These are phyloP conservation scores for Colletotrichum godetiae DNA, from an alignment of 2,329 filamentous ascomycete species.

Conservation along the genomic window DNA sequence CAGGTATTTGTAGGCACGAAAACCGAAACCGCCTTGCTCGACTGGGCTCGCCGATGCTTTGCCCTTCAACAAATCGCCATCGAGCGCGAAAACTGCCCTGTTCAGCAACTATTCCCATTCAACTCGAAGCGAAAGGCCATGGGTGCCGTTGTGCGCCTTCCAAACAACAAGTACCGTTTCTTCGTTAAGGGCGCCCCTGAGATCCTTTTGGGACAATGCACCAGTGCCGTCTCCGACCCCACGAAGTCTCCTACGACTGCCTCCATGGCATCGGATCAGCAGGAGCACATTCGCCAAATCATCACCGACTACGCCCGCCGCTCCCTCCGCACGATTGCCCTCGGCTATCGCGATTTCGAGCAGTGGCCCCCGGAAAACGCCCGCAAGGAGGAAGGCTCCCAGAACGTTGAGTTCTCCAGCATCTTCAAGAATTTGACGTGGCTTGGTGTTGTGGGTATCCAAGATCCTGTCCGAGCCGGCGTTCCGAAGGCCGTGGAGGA, in stretches of 20 bases:
- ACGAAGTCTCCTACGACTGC: conserved; percentile 45
- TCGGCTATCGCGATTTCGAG: conserved; percentile 75
- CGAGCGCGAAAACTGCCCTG: conserved; percentile 57
- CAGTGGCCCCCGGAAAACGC: conserved; percentile 74
- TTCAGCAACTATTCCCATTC: conserved; percentile 61
- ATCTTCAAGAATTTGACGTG: conserved; percentile 48
- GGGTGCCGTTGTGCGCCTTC: conserved; percentile 50
- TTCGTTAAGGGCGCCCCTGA: conserved; percentile 67
- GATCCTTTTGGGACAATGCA: conserved; percentile 58
- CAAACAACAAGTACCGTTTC: conserved; percentile 51
- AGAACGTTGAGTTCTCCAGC: conserved; percentile 61
- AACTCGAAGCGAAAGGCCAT: conserved; percentile 64
- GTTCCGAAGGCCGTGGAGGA: conserved; percentile 36
- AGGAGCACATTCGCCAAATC: conserved; percentile 45
- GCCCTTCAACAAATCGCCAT: conserved; percentile 57
- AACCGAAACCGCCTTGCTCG: conserved; percentile 65
- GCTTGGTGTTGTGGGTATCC: conserved; percentile 49
- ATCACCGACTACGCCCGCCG: conserved; percentile 69
- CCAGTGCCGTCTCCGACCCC: conserved; percentile 58
- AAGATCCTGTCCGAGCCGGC: conserved; percentile 36
- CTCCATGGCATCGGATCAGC: conserved; percentile 43
- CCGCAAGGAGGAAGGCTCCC: conserved; percentile 69
- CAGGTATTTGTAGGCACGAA: conserved; percentile 63
- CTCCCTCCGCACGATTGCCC: conserved; percentile 74
- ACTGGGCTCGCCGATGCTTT: conserved; percentile 39